A percentile compares a stretch with the other conserved stretches of the same genome.
These are phyloP conservation scores for Diaporthe nobilis DNA, from an alignment of 2,329 filamentous ascomycete species.

Conservation along the genomic window DNA sequence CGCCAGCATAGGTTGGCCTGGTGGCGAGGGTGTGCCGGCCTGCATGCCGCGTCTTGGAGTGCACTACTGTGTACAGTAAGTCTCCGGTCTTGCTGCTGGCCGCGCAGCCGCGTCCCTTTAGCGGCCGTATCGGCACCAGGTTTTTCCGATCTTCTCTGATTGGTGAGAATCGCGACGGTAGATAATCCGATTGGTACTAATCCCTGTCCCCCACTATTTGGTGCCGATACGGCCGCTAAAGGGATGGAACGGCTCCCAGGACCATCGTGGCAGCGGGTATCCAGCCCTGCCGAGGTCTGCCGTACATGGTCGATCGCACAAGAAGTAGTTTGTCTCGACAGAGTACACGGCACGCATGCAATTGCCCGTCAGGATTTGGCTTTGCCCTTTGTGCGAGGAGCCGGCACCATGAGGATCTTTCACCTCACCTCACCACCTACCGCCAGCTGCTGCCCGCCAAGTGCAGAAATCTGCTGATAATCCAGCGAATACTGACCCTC, in stretches of 20 bases:
- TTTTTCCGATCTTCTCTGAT: too few species aligned
- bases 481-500: too few species aligned
- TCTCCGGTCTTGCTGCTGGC: background rate
- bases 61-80: background rate
- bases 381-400: background rate
- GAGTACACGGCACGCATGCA: background rate
- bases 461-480: background rate
- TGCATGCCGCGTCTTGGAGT: background rate
- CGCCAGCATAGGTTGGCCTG: background rate
- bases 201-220: too few species aligned
- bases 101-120: background rate
- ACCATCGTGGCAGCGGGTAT: background rate
- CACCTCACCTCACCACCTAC: background rate
- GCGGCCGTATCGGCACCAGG: too few species aligned
- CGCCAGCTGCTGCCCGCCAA: conserved; percentile 1
- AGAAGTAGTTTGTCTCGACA: background rate
- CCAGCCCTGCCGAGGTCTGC: conserved; percentile 17
- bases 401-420: too few species aligned
- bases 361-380: too few species aligned
- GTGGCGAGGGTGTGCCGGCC: conserved; percentile 8
- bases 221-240: too few species aligned
- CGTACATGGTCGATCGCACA: background rate
- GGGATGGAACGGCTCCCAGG: background rate
- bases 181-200: too few species aligned
- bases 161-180: too few species aligned